phyloP scores from a whole-genome alignment of 2,329 filamentous ascomycete species.

The Fusarium sp. region DNA sequence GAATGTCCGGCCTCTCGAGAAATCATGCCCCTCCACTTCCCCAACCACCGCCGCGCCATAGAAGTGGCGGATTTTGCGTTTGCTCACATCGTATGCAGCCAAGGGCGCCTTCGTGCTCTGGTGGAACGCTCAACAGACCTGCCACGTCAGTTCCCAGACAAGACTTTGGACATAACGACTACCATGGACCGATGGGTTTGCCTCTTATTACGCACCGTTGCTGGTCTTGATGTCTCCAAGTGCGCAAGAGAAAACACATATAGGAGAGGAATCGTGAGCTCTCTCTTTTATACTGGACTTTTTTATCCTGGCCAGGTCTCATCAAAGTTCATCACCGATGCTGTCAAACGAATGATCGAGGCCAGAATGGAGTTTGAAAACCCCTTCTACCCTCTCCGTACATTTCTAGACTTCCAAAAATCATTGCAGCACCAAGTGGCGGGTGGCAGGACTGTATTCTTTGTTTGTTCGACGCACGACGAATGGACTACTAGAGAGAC shows the following conservation, averaged over 20 bases:
- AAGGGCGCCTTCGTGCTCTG: not conserved
- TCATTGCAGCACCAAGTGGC: not conserved
- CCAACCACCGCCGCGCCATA: not conserved
- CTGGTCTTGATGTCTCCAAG: not conserved
- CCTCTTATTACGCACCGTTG: not conserved
- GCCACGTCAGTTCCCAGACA: not conserved
- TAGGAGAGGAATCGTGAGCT: not conserved
- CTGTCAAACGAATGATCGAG: not conserved
- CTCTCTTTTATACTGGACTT: not conserved
- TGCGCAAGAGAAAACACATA: not conserved
- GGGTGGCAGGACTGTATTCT: not conserved
- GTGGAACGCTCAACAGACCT: not conserved
- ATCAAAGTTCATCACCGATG: not conserved
- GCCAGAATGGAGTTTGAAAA: not conserved
- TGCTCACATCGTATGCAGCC: not conserved
- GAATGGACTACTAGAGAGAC: not conserved
- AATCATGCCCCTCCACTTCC: not conserved
- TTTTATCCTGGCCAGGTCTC: not conserved
- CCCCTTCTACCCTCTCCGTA: not conserved
- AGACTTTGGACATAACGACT: accelerated
- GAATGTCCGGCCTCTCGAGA: not conserved
- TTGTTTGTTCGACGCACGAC: not conserved
- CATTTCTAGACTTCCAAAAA: not conserved
- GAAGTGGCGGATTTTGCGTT: not conserved
- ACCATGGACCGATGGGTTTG: not conserved